A percentile compares a stretch with the other conserved stretches of the same genome.
Evolutionary conservation across 345 rosid genomes (phyloP).

Genomic region (Orychophragmus violaceus): DNA sequence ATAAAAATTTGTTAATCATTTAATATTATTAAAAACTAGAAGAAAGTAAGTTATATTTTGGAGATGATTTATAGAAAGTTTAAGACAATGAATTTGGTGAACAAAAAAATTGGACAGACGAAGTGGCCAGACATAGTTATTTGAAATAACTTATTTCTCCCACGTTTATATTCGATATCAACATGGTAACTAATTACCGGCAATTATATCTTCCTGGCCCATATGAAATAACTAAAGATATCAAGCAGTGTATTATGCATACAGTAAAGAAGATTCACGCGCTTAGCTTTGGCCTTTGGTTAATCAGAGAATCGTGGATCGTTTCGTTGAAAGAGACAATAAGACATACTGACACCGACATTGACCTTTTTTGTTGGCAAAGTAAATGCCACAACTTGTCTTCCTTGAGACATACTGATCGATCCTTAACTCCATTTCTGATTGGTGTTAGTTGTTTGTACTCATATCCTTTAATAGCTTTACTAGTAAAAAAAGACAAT

Average conservation of each 20-base stretch:
- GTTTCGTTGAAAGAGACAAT: slow-evolving; percentile 10
- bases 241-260: neutral
- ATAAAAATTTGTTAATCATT: too few relatives aligned
- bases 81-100: neutral
- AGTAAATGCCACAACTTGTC: slow-evolving; percentile 22
- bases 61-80: neutral
- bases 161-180: slow-evolving; percentile 1
- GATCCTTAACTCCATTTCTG: neutral
- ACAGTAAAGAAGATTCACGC: slow-evolving; percentile 12
- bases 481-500: too few relatives aligned
- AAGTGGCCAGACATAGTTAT: slow-evolving; percentile 24
- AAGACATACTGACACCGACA: slow-evolving; percentile 16
- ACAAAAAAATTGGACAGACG: neutral
- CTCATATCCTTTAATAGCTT: neutral
- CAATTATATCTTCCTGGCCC: neutral
- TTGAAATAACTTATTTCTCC: too few relatives aligned
- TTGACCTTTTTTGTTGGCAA: slow-evolving; percentile 20
- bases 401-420: neutral
- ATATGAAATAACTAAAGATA: neutral
- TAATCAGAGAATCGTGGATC: neutral
- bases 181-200: neutral
- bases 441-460: neutral
- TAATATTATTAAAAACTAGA: neutral
- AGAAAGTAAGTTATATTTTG: neutral
- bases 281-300: slow-evolving; percentile 8